Evolutionary conservation across 768 basidiomycete species (phyloP), one percentile per base, ranked within the genome.

Genomic region (Mycena polygramma): DNA sequence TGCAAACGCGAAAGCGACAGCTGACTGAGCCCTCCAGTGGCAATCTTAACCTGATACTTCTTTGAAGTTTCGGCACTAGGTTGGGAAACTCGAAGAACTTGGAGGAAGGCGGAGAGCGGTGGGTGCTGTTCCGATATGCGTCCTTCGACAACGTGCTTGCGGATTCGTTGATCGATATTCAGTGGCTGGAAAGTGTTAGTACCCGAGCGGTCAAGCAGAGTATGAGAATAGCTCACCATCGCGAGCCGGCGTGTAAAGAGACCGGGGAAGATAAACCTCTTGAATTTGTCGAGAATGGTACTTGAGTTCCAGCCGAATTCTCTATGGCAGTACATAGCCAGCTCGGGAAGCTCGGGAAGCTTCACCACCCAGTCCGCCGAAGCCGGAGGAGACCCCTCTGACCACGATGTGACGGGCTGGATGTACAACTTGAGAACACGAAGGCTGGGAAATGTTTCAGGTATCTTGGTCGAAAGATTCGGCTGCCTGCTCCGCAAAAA

Each of bases 261-360:
- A 9, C 53, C 53, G 4, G 53, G 45, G 37, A 68, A 63, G 30
- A 72, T 14, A 9, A 69, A n/a, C 2, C 37, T 24, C n/a, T 65
- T 58, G 51, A 64, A 61, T 19, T 39, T 55, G 6, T 22, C 30
- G 19, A 22, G 22, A 11, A 66, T 52, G n/a, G 26, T 46, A 0
- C 20, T 9, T 6, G 57, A 26, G 5, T 22, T 30, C 73, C 73
- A 74, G 9, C 73, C 73, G 17, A 74, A 69, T 30, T 63, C 58
- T 39, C 65, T 46, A n/a, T 45, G 36, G 30, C 66, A 69, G 43
- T 61, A 72, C 17, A 53, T 19, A 0, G 63, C 64, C 26, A 72
- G 68, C 20, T 45, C 59, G 10, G 52, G 60, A 24, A 72, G 43
- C n/a, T n/a, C 11, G 20, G 71, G 73, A 7, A 72, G 53, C 57